Conservation (phyloP, 306 rosid genomes). For the Betula pendula region DNA sequence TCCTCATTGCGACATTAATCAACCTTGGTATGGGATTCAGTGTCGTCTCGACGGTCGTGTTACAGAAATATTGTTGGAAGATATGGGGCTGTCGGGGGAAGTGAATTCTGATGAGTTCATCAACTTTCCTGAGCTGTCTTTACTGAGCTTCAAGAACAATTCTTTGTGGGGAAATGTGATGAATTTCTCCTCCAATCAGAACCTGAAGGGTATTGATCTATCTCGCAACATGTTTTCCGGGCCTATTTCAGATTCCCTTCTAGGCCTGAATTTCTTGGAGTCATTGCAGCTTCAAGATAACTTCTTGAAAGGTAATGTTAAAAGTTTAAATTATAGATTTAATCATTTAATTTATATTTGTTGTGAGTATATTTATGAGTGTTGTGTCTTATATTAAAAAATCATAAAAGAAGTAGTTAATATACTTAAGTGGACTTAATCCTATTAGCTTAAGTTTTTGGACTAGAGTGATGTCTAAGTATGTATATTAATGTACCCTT, state of each 20-base stretch:
- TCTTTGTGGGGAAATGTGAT: constrained; percentile 30
- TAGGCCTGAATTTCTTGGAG: constrained; percentile 32
- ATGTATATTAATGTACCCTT: too few species aligned
- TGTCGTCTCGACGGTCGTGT: constrained; percentile 45
- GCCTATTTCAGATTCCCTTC: constrained; percentile 33
- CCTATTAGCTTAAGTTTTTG: too few species aligned
- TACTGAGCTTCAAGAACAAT: constrained; percentile 49
- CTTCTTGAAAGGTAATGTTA: constrained; percentile 29
- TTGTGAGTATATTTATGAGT: too few species aligned
- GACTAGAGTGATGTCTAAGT: too few species aligned
- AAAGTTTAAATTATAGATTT: too few species aligned
- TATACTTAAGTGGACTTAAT: too few species aligned
- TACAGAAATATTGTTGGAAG: constrained; percentile 22
- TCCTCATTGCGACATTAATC: constrained; percentile 30
- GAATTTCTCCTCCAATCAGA: constrained; percentile 37
- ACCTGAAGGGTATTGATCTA: constrained; percentile 37
- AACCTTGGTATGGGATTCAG: constrained; percentile 53
- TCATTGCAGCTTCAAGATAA: constrained; percentile 42
- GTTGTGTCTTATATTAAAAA: too few species aligned
- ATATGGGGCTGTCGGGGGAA: constrained; percentile 30
- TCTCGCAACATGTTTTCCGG: constrained; percentile 39
- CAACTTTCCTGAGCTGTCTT: constrained; percentile 33
- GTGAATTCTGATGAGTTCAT: constrained; percentile 20
- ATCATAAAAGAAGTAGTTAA: too few species aligned
- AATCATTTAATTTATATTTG: constrained; percentile 33